These are phyloP conservation scores for Solanum hybrid DNA, from an alignment of 305 asterid species.

Conservation along the genomic window DNA sequence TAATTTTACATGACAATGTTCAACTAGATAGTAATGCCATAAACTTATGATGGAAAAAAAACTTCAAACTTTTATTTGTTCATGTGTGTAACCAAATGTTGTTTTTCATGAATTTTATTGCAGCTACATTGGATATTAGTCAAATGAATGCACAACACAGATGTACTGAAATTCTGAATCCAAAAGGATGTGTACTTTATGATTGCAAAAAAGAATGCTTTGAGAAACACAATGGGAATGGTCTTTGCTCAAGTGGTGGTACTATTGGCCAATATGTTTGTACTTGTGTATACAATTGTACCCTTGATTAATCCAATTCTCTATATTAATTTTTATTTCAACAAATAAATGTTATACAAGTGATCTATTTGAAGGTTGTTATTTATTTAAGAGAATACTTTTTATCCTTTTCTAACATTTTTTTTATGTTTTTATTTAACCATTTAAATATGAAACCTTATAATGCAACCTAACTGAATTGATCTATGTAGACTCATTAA, in stretches of 20 bases:
- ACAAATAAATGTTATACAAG: not conserved
- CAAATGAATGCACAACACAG: not conserved
- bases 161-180: not conserved
- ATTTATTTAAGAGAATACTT: not conserved
- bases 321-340: not conserved
- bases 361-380: not conserved
- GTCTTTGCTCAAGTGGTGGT: not conserved
- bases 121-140: not conserved
- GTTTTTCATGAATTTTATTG: too few species aligned
- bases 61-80: too few species aligned
- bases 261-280: not conserved
- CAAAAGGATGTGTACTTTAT: not conserved
- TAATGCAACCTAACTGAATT: not conserved
- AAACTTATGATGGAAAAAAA: not conserved
- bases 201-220: not conserved
- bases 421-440: not conserved
- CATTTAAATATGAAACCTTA: not conserved
- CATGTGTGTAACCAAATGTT: not conserved
- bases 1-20: not conserved
- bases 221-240: not conserved
- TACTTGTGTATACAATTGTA: conserved; percentile 1
- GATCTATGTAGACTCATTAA: not conserved
- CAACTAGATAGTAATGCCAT: not conserved
- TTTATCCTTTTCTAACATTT: not conserved
- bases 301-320: not conserved